A percentile compares a stretch with the other conserved stretches of the same genome.
Conservation (phyloP, 1,139 yeast genomes). For the Scheffersomyces titani region DNA sequence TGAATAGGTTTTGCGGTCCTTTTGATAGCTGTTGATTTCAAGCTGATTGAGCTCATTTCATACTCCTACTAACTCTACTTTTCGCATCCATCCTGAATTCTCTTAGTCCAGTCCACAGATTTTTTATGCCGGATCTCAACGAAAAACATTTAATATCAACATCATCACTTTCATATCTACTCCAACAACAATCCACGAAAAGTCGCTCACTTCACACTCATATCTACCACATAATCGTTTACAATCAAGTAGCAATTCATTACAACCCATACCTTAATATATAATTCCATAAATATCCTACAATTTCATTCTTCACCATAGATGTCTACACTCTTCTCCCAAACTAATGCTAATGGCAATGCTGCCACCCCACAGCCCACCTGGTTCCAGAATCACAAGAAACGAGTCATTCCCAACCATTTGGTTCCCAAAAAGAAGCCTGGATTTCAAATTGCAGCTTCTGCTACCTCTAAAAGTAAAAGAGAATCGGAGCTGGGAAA, state of each 20-base stretch:
- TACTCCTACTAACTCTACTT: not conserved
- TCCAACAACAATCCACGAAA: not conserved
- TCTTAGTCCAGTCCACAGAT: not conserved
- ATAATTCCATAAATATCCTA: not conserved
- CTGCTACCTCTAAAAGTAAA: slow-evolving; percentile 22
- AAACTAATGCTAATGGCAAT: slow-evolving; percentile 3
- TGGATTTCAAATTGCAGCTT: slow-evolving; percentile 38
- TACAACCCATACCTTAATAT: not conserved
- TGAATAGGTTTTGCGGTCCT: too few relatives aligned
- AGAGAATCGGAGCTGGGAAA: slow-evolving; percentile 9
- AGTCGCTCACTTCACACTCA: not conserved
- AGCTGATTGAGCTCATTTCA: not conserved
- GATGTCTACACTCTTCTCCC: slow-evolving; percentile 9
- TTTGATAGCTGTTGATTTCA: not conserved
- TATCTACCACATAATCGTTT: not conserved
- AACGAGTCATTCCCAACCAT: slow-evolving; percentile 61
- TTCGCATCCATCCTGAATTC: not conserved
- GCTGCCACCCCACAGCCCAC: slow-evolving; percentile 26
- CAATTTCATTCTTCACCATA: not conserved
- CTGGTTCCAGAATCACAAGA: slow-evolving; percentile 59
- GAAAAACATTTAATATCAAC: not conserved
- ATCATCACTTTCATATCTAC: not conserved
- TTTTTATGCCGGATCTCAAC: not conserved
- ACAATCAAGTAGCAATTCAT: not conserved
- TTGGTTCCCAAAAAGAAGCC: slow-evolving; percentile 46